Conservation (phyloP, 768 basidiomycete genomes). For the Kwoniella mangroviensis region DNA sequence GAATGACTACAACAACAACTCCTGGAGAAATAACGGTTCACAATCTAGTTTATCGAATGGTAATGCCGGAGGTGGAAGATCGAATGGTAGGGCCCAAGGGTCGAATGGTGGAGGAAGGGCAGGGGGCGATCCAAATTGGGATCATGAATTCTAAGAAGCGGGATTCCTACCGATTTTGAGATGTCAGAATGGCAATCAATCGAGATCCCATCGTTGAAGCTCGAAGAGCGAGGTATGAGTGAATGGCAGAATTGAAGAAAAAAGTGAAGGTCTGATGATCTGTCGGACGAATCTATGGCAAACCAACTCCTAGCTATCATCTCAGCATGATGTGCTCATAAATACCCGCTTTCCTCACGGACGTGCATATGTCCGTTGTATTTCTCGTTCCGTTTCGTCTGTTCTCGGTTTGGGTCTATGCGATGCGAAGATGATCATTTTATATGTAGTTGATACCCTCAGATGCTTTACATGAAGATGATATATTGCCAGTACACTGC, state of each 20-base stretch:
- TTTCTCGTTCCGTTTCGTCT: neutral
- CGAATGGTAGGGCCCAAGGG: neutral
- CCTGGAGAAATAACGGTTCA: constrained; percentile 15
- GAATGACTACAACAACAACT: constrained; percentile 16
- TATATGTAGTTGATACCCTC: constrained; percentile 10
- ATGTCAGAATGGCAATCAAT: neutral
- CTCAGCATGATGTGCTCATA: too few species aligned
- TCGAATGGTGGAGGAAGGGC: neutral
- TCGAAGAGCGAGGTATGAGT: too few species aligned
- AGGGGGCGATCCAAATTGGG: constrained; percentile 35
- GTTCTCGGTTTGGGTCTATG: neutral
- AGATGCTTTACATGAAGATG: neutral
- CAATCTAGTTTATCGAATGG: neutral
- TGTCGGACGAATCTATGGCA: neutral
- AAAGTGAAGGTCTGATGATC: neutral
- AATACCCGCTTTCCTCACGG: too few species aligned
- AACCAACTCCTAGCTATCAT: neutral
- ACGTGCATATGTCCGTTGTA: neutral
- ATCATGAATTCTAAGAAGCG: constrained; percentile 30
- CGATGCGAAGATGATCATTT: neutral
- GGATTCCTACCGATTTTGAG: neutral
- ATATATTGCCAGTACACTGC: neutral
- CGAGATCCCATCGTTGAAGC: too few species aligned
- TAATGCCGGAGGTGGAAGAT: constrained; percentile 5
- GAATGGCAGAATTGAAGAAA: neutral